phyloP scores from a whole-genome alignment of 345 rosid genomes.

The Zanthoxylum bungeanum region DNA sequence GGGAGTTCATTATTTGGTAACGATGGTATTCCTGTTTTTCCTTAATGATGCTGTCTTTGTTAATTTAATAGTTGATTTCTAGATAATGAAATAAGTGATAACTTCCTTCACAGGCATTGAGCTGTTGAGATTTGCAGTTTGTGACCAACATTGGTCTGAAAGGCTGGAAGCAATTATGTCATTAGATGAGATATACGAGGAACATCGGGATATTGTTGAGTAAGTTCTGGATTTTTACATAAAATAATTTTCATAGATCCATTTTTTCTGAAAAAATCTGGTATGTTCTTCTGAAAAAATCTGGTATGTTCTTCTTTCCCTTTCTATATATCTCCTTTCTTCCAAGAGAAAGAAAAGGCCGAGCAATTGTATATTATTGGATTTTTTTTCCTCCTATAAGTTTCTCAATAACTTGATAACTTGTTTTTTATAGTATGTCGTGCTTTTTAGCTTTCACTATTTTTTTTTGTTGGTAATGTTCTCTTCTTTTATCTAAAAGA shows the following conservation, averaged over 20 bases:
- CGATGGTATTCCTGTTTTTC: too few species aligned
- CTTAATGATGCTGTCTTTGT: too few species aligned
- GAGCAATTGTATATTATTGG: constrained; percentile 10
- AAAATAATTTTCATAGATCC: too few species aligned
- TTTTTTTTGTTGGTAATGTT: not conserved
- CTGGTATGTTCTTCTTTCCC: too few species aligned
- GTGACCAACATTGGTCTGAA: constrained; percentile 48
- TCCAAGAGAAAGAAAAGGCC: constrained; percentile 7
- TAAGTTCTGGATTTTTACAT: too few species aligned
- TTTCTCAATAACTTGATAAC: not conserved
- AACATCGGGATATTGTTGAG: constrained; percentile 44
- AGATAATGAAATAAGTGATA: too few species aligned
- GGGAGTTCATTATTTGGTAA: too few species aligned
- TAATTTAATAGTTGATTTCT: too few species aligned
- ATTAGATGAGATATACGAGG: constrained; percentile 48
- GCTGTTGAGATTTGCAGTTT: too few species aligned
- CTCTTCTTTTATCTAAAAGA: not conserved
- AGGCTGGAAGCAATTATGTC: constrained; percentile 53
- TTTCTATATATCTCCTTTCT: too few species aligned
- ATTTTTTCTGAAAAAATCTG: not conserved
- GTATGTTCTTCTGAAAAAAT: too few species aligned
- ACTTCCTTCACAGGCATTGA: too few species aligned
- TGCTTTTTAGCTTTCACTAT: not conserved
- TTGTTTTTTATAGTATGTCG: not conserved
- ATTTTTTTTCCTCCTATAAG: not conserved